Percentiles rank a stretch among this genome's conserved stretches.
These are phyloP conservation scores for Anthracocystis panici-leucophaei DNA, from an alignment of 1,284 basidiomycete species.

Conservation along the genomic window DNA sequence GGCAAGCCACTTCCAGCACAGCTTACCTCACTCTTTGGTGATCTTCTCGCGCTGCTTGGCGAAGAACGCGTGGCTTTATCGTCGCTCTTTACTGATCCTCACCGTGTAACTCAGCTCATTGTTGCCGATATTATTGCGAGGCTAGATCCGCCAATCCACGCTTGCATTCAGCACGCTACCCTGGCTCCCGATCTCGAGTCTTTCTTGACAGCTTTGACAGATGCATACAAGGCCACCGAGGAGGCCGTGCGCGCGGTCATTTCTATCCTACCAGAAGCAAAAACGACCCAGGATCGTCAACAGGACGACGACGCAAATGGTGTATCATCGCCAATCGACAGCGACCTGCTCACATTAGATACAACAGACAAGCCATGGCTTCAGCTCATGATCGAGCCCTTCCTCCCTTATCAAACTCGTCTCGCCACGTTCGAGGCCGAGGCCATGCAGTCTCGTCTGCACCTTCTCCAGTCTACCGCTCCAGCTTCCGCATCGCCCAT, in stretches of 20 bases:
- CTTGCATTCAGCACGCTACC: slow-evolving; percentile 24
- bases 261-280: slow-evolving; percentile 21
- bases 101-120: slow-evolving; percentile 32
- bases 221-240: slow-evolving; percentile 36
- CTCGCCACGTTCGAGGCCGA: slow-evolving; percentile 40
- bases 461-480: slow-evolving; percentile 15
- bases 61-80: slow-evolving; percentile 47
- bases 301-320: slow-evolving; percentile 14
- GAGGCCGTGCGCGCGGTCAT: slow-evolving; percentile 24
- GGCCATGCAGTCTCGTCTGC: slow-evolving; percentile 38
- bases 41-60: slow-evolving; percentile 43
- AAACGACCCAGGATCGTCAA: not conserved
- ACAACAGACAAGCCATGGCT: slow-evolving; percentile 33
- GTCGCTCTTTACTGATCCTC: slow-evolving; percentile 37
- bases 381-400: slow-evolving; percentile 36
- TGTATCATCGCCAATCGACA: slow-evolving; percentile 21
- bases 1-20: slow-evolving; percentile 24
- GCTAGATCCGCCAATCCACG: slow-evolving; percentile 42
- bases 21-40: slow-evolving; percentile 29
- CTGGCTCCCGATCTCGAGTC: slow-evolving; percentile 27
- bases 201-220: slow-evolving; percentile 28
- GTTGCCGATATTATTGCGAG: slow-evolving; percentile 17
- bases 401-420: slow-evolving; percentile 40
- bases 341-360: slow-evolving; percentile 17
- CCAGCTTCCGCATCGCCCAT: slow-evolving; percentile 4